Evolutionary conservation across 441 rosid genomes (phyloP).

Genomic region (Breynia disticha): DNA sequence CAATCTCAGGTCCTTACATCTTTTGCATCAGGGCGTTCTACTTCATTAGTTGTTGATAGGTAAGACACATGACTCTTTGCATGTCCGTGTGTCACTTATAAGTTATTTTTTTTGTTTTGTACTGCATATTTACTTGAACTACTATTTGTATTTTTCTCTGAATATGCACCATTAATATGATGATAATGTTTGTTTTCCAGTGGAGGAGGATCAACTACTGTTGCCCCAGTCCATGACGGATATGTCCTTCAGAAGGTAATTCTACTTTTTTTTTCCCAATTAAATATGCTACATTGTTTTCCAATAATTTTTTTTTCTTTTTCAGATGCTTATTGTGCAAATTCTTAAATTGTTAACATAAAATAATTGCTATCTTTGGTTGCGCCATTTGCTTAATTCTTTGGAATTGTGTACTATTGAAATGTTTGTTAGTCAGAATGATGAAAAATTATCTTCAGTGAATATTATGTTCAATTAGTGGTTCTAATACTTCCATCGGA

Average conservation of each 20-base stretch:
- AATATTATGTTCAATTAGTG: too few relatives aligned
- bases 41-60: conserved; percentile 96
- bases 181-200: conserved; percentile 27
- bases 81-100: neutral
- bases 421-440: too few relatives aligned
- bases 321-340: too few relatives aligned
- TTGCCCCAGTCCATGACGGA: conserved; percentile 97
- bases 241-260: conserved; percentile 96
- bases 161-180: neutral
- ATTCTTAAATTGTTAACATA: too few relatives aligned
- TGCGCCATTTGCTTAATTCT: too few relatives aligned
- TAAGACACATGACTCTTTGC: conserved; percentile 15
- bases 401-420: too few relatives aligned
- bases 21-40: conserved; percentile 97
- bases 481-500: too few relatives aligned
- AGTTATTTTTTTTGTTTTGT: neutral
- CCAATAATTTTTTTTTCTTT: too few relatives aligned
- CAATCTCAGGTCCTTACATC: conserved; percentile 88
- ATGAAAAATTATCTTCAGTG: too few relatives aligned
- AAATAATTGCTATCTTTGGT: too few relatives aligned
- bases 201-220: conserved; percentile 98
- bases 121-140: too few relatives aligned
- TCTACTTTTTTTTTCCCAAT: conserved; percentile 4
- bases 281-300: neutral
- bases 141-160: too few relatives aligned